Base-by-base conservation (phyloP, 2,329 filamentous ascomycete genomes). In the Cucurbitaria berberidis region DNA sequence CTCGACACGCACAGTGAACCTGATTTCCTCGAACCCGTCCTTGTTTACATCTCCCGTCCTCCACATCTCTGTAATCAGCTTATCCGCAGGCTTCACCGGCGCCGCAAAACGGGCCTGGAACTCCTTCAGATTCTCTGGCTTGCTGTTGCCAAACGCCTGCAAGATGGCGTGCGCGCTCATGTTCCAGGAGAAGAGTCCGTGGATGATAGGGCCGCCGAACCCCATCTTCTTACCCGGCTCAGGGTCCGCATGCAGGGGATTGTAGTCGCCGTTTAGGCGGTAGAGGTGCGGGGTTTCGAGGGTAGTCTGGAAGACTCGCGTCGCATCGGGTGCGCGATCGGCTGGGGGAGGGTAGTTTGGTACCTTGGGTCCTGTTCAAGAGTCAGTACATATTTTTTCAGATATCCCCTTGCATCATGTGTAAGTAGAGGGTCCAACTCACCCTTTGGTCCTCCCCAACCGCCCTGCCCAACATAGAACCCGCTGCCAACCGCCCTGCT, bases 371-470 rank as follows among this genome's bases (percentile, higher is more conserved):
- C 81, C 76, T 78, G 51, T 26, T 35, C 13, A 29, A 10, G 32
- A 18, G 38, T 59, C 7, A 51, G 38, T 47, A 21, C 16, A n/a
- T 18, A 22, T 24, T 19, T 24, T n/a, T 13, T 44, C 19, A 19
- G 6, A 36, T 29, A 15, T 24, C 7, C 24, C 3, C 21, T 24
- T 5, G 34, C 35, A 24, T 29, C 9, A 11, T 26, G n/a, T n/a
- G 27, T 21, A 32, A 13, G 24, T 15, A 5, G 19, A 34, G 35
- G 21, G n/a, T 36, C 30, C 8, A 45, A 60, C 74, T 68, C 60
- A 83, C 91, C 93, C 79, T 96, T 96, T 34, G 93, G 93, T 0
- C 93, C 93, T 61, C 90, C 89, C 93, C 93, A 97, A 34, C 80
- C 80, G n/a, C 86, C 86, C 66, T 96, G 91, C 1, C 84, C 90